phyloP scores from a whole-genome alignment of 2,329 filamentous ascomycete species.

The Chaetomium sp. region DNA sequence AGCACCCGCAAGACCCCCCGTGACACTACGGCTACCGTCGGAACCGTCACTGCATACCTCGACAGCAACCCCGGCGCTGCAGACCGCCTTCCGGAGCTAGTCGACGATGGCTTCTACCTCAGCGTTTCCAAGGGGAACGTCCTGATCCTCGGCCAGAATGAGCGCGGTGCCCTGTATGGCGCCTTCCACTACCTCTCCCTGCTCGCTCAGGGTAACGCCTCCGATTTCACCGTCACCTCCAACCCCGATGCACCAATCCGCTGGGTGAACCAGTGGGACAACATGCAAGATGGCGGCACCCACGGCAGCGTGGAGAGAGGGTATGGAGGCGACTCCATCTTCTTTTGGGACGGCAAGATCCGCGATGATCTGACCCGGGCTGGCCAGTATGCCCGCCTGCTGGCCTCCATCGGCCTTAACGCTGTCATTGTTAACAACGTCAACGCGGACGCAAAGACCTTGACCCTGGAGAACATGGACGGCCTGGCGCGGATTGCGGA shows the following conservation, averaged over 20 bases:
- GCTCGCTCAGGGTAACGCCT: conserved; percentile 62
- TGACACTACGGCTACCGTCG: conserved; percentile 47
- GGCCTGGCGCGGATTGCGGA: conserved; percentile 66
- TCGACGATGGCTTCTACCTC: conserved; percentile 64
- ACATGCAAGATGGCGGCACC: conserved; percentile 47
- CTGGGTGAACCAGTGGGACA: conserved; percentile 76
- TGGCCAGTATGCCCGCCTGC: conserved; percentile 63
- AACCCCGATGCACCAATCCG: conserved; percentile 64
- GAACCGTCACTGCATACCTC: conserved; percentile 50
- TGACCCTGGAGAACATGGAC: conserved; percentile 59
- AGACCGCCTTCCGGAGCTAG: conserved; percentile 44
- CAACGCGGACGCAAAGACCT: conserved; percentile 64
- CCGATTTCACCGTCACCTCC: conserved; percentile 49
- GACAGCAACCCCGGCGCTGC: conserved; percentile 39
- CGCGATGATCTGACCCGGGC: conserved; percentile 62
- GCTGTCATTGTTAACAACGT: conserved; percentile 71
- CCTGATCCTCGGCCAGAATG: conserved; percentile 65
- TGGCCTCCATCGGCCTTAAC: conserved; percentile 68
- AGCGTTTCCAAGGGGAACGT: conserved; percentile 50
- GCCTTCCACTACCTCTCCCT: conserved; percentile 68
- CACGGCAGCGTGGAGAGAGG: conserved; percentile 68
- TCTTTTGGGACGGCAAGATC: conserved; percentile 61
- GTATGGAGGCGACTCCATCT: conserved; percentile 68
- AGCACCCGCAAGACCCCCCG: conserved; percentile 1
- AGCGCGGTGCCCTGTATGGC: conserved; percentile 69